A percentile compares a stretch with the other conserved stretches of the same genome.
phyloP scores from a whole-genome alignment of 495 filamentous ascomycete species.

The Penicillium ucsense region DNA sequence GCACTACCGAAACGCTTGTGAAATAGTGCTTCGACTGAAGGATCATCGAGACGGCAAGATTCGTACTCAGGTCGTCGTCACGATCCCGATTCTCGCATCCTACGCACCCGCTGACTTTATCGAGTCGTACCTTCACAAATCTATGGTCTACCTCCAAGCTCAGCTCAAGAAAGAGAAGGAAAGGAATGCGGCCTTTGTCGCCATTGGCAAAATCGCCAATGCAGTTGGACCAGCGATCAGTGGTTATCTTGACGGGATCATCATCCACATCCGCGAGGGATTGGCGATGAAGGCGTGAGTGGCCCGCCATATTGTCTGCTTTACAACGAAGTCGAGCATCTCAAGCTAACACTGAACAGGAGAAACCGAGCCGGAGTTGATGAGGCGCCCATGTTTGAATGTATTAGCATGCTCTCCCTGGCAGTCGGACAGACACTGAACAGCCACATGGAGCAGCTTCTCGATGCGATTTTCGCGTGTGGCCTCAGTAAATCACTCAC shows the following conservation, averaged over 20 bases:
- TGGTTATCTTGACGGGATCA: conserved; percentile 89
- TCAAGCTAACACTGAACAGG: conserved; percentile 13
- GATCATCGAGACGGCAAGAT: conserved; percentile 85
- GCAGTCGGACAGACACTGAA: conserved; percentile 93
- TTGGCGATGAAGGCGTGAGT: conserved; percentile 65
- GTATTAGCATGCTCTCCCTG: conserved; percentile 90
- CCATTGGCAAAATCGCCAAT: conserved; percentile 93
- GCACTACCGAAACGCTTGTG: conserved; percentile 76
- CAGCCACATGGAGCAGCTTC: conserved; percentile 92
- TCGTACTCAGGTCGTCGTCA: conserved; percentile 72
- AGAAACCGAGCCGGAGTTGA: conserved; percentile 62
- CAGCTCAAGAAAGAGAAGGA: conserved; percentile 96
- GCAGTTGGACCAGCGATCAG: conserved; percentile 85
- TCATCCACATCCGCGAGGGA: conserved; percentile 85
- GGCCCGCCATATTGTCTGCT: conserved; percentile 7
- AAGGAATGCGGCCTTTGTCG: conserved; percentile 82
- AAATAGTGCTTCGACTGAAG: conserved; percentile 80
- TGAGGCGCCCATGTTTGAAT: conserved; percentile 90
- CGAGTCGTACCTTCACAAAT: conserved; percentile 74
- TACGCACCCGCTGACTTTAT: conserved; percentile 86
- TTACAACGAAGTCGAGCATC: neutral
- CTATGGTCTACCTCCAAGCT: conserved; percentile 90
- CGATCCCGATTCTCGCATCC: conserved; percentile 86
- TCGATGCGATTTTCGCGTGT: conserved; percentile 95
- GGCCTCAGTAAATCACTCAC: conserved; percentile 86